Percentiles rank a stretch among this genome's conserved stretches.
These are phyloP conservation scores for Xerocomellus chrysenteron DNA, from an alignment of 768 basidiomycete genomes.

Conservation along the genomic window DNA sequence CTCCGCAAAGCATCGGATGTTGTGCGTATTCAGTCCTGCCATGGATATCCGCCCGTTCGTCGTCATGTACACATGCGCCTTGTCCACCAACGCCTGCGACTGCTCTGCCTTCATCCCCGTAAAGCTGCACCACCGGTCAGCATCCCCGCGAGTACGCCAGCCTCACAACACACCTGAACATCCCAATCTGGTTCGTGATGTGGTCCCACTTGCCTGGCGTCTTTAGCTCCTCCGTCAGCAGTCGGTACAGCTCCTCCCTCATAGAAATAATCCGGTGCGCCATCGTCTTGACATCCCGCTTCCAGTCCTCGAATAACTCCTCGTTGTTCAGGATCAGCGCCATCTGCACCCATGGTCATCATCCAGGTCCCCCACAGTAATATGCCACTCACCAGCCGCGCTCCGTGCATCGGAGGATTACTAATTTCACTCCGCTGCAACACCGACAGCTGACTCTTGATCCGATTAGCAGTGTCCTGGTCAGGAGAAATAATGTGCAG, in stretches of 20 bases:
- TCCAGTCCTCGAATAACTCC: conserved; percentile 84
- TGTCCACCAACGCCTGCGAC: conserved; percentile 63
- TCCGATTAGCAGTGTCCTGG: conserved; percentile 64
- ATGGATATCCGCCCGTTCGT: conserved; percentile 89
- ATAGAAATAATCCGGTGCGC: conserved; percentile 73
- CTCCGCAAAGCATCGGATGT: conserved; percentile 74
- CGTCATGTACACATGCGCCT: conserved; percentile 84
- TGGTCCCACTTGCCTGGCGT: conserved; percentile 97
- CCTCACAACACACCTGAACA: conserved; percentile 73
- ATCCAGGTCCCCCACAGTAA: neutral
- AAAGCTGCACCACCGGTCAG: conserved; percentile 51
- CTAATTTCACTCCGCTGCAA: conserved; percentile 93
- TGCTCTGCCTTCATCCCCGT: conserved; percentile 75
- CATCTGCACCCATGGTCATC: conserved; percentile 44
- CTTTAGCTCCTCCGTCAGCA: conserved; percentile 69
- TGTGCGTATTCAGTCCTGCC: conserved; percentile 84
- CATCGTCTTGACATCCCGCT: conserved; percentile 88
- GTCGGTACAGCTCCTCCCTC: conserved; percentile 73
- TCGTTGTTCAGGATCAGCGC: conserved; percentile 77
- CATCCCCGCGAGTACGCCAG: neutral
- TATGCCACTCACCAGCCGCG: conserved; percentile 64
- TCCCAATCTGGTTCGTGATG: conserved; percentile 93
- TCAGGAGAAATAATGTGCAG: conserved; percentile 74
- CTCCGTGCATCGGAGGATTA: conserved; percentile 90
- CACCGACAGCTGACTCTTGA: conserved; percentile 89